Percentiles rank a stretch among this genome's conserved stretches.
These are phyloP conservation scores for Apiospora koreana DNA, from an alignment of 2,329 filamentous ascomycete genomes.

Conservation along the genomic window DNA sequence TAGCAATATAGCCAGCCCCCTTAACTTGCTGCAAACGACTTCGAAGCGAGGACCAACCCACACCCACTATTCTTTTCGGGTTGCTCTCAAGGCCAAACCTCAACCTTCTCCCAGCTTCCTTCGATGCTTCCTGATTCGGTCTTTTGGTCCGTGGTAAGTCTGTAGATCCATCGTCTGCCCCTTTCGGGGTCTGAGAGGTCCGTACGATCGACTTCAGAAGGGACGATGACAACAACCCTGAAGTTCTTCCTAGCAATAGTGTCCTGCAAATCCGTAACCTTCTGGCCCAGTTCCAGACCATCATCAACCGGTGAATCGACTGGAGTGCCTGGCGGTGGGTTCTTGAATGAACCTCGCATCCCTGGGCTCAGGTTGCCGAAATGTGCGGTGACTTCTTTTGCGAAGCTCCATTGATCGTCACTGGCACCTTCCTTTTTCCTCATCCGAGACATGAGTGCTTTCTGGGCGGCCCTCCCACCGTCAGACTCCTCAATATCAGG, in stretches of 20 bases:
- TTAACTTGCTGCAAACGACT: background rate
- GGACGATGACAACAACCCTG: constrained; percentile 78
- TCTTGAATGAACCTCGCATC: constrained; percentile 74
- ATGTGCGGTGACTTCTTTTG: constrained; percentile 76
- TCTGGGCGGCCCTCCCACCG: constrained; percentile 59
- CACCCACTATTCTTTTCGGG: background rate
- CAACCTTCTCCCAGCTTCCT: constrained; percentile 64
- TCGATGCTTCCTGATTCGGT: constrained; percentile 26
- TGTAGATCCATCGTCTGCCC: constrained; percentile 68
- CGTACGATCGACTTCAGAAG: constrained; percentile 73
- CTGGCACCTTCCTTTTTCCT: constrained; percentile 43
- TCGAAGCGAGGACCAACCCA: background rate
- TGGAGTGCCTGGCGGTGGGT: constrained; percentile 67
- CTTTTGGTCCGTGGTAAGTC: constrained; percentile 47
- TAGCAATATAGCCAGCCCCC: background rate
- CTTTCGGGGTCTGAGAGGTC: constrained; percentile 69
- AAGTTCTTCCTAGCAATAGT: constrained; percentile 73
- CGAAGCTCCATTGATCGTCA: constrained; percentile 70
- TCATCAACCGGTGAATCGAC: constrained; percentile 50
- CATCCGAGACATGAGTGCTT: constrained; percentile 65
- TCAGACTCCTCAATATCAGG: constrained; percentile 56
- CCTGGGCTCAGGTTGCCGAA: constrained; percentile 86
- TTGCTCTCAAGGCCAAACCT: constrained; percentile 64
- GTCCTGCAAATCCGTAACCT: constrained; percentile 72
- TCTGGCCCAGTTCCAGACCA: constrained; percentile 55